These are phyloP conservation scores for Septoria petroselini DNA, from an alignment of 2,329 filamentous ascomycete genomes.

Conservation along the genomic window DNA sequence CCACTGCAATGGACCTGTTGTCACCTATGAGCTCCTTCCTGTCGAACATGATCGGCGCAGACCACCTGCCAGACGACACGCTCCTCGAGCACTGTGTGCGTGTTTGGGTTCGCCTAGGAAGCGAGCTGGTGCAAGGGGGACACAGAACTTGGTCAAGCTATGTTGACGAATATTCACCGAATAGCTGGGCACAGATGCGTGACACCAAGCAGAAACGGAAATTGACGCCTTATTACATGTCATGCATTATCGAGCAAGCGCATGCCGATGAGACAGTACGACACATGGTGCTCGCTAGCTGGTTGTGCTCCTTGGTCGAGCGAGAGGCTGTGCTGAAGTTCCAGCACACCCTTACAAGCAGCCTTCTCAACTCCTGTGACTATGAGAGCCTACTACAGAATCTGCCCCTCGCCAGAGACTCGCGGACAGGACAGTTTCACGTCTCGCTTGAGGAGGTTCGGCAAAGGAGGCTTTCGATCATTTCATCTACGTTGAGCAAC, in stretches of 20 bases:
- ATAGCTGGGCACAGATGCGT: conserved; percentile 50
- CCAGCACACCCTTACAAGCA: conserved; percentile 56
- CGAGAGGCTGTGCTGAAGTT: conserved; percentile 60
- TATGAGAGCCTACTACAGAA: conserved; percentile 53
- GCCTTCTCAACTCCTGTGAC: conserved; percentile 50
- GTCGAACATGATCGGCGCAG: conserved; percentile 61
- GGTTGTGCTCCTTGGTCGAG: conserved; percentile 57
- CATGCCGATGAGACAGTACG: conserved; percentile 46
- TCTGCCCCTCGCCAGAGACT: conserved; percentile 53
- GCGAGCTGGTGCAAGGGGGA: conserved; percentile 45
- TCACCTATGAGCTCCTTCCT: conserved; percentile 53
- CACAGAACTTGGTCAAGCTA: conserved; percentile 55
- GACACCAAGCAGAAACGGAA: conserved; percentile 47
- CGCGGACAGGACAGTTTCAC: conserved; percentile 39
- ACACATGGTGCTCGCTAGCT: conserved; percentile 50
- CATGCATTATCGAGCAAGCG: conserved; percentile 42
- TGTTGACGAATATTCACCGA: conserved; percentile 52
- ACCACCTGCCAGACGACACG: conserved; percentile 53
- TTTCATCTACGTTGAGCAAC: conserved; percentile 57
- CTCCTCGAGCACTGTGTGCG: conserved; percentile 54
- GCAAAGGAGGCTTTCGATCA: conserved; percentile 53
- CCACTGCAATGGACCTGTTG: conserved; percentile 42
- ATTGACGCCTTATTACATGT: conserved; percentile 47
- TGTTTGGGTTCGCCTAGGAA: conserved; percentile 54
- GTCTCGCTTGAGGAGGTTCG: conserved; percentile 54